These are phyloP conservation scores for Pisolithus marmoratus DNA, from an alignment of 768 basidiomycete genomes.

Conservation along the genomic window DNA sequence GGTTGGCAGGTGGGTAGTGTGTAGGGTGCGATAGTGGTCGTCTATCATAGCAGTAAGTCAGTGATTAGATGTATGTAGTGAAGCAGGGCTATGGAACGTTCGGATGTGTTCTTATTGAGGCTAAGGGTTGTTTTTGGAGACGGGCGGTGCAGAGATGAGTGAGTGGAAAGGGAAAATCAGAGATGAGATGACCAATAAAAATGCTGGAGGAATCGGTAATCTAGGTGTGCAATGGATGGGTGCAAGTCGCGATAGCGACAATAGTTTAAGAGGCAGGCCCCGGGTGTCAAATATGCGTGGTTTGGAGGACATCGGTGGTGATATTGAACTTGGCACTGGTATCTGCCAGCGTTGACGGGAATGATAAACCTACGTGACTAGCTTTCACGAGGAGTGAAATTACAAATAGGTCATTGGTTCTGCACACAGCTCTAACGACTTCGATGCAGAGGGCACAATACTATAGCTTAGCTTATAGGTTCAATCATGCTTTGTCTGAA, in stretches of 20 bases:
- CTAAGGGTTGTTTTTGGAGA: slow-evolving; percentile 69
- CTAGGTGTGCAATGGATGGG: slow-evolving; percentile 34
- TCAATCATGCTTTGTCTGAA: too few relatives aligned
- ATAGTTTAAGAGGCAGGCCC: slow-evolving; percentile 59
- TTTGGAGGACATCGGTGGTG: slow-evolving; percentile 12
- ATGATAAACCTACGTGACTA: too few relatives aligned
- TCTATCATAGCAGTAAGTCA: background rate
- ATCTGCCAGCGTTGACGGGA: too few relatives aligned
- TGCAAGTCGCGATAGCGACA: slow-evolving; percentile 3
- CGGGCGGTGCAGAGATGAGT: slow-evolving; percentile 85
- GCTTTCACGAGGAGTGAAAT: too few relatives aligned
- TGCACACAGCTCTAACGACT: too few relatives aligned
- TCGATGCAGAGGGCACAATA: too few relatives aligned
- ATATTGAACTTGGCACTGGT: too few relatives aligned
- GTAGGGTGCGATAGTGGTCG: slow-evolving; percentile 44
- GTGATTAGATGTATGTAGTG: slow-evolving; percentile 28
- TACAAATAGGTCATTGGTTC: too few relatives aligned
- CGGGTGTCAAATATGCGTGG: slow-evolving; percentile 23
- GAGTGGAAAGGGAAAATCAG: slow-evolving; percentile 89
- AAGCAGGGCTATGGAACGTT: slow-evolving; percentile 89
- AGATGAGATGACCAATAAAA: slow-evolving; percentile 94
- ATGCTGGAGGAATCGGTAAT: slow-evolving; percentile 95
- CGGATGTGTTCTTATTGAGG: slow-evolving; percentile 96
- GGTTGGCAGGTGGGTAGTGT: slow-evolving; percentile 57
- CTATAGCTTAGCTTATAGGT: too few relatives aligned